Conservation (phyloP, 2,329 filamentous ascomycete genomes). For the Aspergillus melleus region DNA sequence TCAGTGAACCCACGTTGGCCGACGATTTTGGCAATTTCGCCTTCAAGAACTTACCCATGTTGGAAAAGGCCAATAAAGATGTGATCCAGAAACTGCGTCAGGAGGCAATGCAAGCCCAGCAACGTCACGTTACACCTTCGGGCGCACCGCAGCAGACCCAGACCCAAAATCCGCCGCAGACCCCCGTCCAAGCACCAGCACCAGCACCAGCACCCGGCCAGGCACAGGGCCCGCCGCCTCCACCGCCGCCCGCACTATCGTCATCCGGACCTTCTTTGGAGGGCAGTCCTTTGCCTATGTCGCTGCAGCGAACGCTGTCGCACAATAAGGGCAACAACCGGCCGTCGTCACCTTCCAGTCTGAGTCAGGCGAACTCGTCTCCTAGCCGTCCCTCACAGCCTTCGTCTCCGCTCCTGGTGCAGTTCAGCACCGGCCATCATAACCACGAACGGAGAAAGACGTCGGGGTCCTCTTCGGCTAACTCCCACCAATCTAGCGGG, state of each 20-base stretch:
- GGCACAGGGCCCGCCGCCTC: background rate
- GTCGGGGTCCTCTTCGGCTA: constrained; percentile 81
- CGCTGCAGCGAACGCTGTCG: constrained; percentile 78
- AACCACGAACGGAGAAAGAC: constrained; percentile 84
- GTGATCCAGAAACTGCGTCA: constrained; percentile 94
- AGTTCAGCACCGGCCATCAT: constrained; percentile 79
- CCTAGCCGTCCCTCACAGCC: constrained; percentile 82
- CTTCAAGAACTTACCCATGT: constrained; percentile 94
- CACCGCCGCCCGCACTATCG: constrained; percentile 4
- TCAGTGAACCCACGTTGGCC: constrained; percentile 83
- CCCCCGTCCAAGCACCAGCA: constrained; percentile 1
- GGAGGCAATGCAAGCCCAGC: constrained; percentile 75
- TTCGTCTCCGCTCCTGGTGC: constrained; percentile 90
- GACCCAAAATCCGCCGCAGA: constrained; percentile 6
- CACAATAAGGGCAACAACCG: constrained; percentile 75
- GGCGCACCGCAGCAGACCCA: constrained; percentile 25
- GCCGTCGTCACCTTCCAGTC: constrained; percentile 80
- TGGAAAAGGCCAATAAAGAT: constrained; percentile 98
- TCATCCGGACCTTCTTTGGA: constrained; percentile 73
- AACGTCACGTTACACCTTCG: constrained; percentile 46
- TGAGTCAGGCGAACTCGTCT: constrained; percentile 79
- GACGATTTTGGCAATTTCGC: constrained; percentile 97
- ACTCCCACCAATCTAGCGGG: constrained; percentile 74
- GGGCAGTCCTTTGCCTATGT: constrained; percentile 79
- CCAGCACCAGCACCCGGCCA: constrained; percentile 11